Conservation (phyloP, 331 rosid species). For the Quercus phellos region DNA sequence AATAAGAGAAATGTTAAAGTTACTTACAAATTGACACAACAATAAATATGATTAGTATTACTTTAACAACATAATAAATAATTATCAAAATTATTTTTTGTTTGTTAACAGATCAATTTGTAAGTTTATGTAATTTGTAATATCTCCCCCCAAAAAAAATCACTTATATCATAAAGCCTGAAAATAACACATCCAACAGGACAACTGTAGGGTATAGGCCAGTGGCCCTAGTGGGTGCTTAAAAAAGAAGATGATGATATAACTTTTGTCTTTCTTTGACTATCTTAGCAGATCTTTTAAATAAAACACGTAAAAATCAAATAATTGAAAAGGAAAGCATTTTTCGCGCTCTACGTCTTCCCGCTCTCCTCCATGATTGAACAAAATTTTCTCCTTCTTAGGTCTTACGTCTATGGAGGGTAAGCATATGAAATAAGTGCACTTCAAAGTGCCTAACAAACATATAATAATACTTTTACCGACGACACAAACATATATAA, state of each 20-base stretch:
- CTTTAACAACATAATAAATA: too few species aligned
- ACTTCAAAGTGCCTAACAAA: background rate
- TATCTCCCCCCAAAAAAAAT: too few species aligned
- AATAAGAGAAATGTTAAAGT: too few species aligned
- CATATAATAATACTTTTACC: background rate
- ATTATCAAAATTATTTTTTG: too few species aligned
- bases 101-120: too few species aligned
- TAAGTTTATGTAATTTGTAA: too few species aligned
- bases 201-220: background rate
- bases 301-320: background rate
- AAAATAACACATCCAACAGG: slow-evolving; percentile 24
- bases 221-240: slow-evolving; percentile 9
- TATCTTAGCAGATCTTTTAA: background rate
- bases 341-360: background rate
- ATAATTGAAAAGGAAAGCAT: background rate
- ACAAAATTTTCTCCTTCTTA: slow-evolving; percentile 15
- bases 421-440: slow-evolving; percentile 1
- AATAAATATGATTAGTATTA: too few species aligned
- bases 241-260: slow-evolving; percentile 4
- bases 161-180: background rate
- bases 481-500: too few species aligned
- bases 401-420: background rate
- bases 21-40: too few species aligned
- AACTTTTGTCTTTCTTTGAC: slow-evolving; percentile 12
- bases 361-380: background rate